These are phyloP conservation scores for Viridothelium virens DNA, from an alignment of 495 filamentous ascomycete genomes.

Conservation along the genomic window DNA sequence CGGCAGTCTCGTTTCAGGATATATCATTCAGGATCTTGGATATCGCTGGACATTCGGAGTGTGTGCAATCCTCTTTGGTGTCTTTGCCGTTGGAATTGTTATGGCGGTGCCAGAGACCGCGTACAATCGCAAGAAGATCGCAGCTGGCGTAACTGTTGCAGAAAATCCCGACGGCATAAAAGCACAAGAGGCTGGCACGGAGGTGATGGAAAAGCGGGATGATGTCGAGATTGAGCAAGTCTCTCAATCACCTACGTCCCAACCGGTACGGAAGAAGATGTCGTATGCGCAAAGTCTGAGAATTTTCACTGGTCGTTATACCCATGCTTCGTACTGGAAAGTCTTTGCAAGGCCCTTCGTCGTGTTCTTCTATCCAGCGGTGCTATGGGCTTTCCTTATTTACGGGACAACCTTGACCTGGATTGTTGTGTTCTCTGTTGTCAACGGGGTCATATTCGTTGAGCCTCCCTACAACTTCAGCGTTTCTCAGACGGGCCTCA, in stretches of 20 bases:
- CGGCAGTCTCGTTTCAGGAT: slow-evolving; percentile 30
- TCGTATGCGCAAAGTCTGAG: slow-evolving; percentile 29
- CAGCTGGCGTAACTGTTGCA: slow-evolving; percentile 18
- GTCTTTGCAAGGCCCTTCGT: slow-evolving; percentile 44
- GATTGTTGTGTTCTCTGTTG: slow-evolving; percentile 49
- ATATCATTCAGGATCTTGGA: slow-evolving; percentile 41
- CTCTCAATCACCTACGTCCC: background rate
- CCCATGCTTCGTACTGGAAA: slow-evolving; percentile 43
- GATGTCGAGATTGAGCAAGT: background rate
- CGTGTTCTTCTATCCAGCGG: slow-evolving; percentile 48
- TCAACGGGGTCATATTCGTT: slow-evolving; percentile 45
- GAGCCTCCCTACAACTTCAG: slow-evolving; percentile 48
- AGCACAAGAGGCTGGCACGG: background rate
- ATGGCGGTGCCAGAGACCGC: slow-evolving; percentile 49
- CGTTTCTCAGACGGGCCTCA: slow-evolving; percentile 43
- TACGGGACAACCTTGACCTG: slow-evolving; percentile 46
- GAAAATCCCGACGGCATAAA: background rate
- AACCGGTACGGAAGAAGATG: slow-evolving; percentile 16
- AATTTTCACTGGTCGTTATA: slow-evolving; percentile 38
- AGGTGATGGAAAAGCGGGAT: background rate
- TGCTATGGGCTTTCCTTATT: slow-evolving; percentile 48
- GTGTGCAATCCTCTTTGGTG: slow-evolving; percentile 47
- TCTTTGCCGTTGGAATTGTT: slow-evolving; percentile 41
- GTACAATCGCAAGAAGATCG: slow-evolving; percentile 37
- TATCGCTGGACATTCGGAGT: slow-evolving; percentile 50